These are phyloP conservation scores for Spergularia azorica DNA, from an alignment of 179 eudicot species.

Conservation along the genomic window DNA sequence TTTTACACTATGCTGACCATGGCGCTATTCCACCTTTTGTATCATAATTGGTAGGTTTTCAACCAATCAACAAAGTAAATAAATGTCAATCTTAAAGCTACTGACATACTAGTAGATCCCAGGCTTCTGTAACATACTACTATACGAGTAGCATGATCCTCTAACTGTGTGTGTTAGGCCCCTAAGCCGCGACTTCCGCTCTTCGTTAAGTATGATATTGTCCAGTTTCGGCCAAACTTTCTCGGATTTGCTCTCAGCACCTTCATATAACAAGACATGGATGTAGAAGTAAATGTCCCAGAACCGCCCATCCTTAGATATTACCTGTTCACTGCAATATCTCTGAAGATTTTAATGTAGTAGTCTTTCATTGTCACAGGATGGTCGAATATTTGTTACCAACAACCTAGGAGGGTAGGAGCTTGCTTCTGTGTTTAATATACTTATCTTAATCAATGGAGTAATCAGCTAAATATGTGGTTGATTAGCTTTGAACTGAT, in stretches of 20 bases:
- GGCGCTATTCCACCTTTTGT: conserved; percentile 1
- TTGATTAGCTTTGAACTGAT: background rate
- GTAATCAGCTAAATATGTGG: too few species aligned
- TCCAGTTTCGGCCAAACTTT: too few species aligned
- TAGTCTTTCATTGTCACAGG: background rate
- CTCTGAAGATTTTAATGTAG: background rate
- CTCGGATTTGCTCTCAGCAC: too few species aligned
- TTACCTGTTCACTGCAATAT: background rate
- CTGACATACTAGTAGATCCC: background rate
- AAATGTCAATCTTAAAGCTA: conserved; percentile 1
- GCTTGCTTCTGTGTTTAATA: background rate
- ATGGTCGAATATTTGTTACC: background rate
- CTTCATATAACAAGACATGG: too few species aligned
- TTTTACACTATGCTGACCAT: conserved; percentile 7
- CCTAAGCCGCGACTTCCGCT: too few species aligned
- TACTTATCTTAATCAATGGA: too few species aligned
- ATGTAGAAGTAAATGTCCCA: too few species aligned
- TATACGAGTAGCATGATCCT: background rate
- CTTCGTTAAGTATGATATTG: too few species aligned
- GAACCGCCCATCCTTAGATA: too few species aligned
- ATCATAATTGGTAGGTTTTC: conserved; percentile 22
- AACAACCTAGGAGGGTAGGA: background rate
- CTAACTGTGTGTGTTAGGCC: background rate
- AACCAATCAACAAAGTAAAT: conserved; percentile 14
- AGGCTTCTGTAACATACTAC: background rate